Conservation (phyloP, 2,329 filamentous ascomycete genomes). For the Atkinsonella texensis region DNA sequence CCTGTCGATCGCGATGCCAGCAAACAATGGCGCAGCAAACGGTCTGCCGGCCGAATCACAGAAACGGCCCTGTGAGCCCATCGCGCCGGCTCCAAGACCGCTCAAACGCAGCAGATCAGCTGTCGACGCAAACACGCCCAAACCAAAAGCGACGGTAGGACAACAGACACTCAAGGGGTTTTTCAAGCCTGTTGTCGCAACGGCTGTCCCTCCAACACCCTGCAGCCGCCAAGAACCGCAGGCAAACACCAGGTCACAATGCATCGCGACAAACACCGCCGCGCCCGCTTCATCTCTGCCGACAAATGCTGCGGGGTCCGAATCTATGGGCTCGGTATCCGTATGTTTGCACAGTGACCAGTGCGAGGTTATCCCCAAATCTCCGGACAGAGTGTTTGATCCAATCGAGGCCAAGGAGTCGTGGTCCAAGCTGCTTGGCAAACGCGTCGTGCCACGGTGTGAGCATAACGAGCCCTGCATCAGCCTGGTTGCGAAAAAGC, state of each 20-base stretch:
- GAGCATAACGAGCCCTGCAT: slow-evolving; percentile 86
- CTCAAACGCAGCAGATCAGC: slow-evolving; percentile 17
- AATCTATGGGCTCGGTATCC: background rate
- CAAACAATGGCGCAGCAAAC: background rate
- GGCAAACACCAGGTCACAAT: background rate
- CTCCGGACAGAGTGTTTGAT: slow-evolving; percentile 42
- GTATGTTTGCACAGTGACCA: background rate
- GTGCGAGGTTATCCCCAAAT: background rate
- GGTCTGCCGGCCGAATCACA: background rate
- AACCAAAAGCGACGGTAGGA: slow-evolving; percentile 19
- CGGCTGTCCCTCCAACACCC: background rate
- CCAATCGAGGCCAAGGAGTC: slow-evolving; percentile 64
- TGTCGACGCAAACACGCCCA: slow-evolving; percentile 14
- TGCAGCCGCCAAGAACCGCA: background rate
- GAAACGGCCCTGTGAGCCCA: background rate
- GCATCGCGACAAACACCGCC: background rate
- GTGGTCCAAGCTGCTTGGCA: slow-evolving; percentile 76
- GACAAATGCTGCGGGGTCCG: background rate
- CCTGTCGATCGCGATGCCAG: background rate
- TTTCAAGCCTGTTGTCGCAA: slow-evolving; percentile 45
- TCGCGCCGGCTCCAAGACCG: background rate
- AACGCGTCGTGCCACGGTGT: slow-evolving; percentile 62
- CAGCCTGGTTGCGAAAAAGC: slow-evolving; percentile 73
- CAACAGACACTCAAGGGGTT: slow-evolving; percentile 63
- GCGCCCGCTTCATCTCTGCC: background rate